phyloP scores from a whole-genome alignment of 495 filamentous ascomycete species.

The Aspergillus nidulans region DNA sequence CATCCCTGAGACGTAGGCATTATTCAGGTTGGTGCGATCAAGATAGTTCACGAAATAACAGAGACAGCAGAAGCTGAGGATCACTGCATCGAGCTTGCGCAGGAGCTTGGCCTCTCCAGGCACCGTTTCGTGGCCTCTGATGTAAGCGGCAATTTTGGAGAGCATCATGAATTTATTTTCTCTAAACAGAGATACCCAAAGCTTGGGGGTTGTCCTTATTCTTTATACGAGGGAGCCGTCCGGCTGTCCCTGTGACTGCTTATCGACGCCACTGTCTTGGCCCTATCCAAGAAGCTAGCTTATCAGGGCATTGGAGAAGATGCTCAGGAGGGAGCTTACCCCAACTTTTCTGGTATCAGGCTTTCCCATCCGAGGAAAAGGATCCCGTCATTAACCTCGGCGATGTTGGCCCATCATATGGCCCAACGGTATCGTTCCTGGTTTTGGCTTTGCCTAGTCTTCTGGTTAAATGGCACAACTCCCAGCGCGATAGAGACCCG shows the following conservation, averaged over 20 bases:
- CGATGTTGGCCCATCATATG: neutral
- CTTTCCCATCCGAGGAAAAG: neutral
- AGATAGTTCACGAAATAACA: slow-evolving; percentile 52
- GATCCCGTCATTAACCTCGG: neutral
- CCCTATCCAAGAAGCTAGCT: neutral
- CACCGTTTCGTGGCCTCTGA: neutral
- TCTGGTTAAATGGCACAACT: too few species aligned
- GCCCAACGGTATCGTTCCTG: neutral
- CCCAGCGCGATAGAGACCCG: too few species aligned
- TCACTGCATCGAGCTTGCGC: slow-evolving; percentile 53
- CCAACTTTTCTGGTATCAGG: neutral
- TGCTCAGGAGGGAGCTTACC: neutral
- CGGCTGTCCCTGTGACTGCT: neutral
- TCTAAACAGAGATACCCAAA: neutral
- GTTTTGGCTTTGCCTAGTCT: neutral
- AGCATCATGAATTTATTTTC: neutral
- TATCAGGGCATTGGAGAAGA: neutral
- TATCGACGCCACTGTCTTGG: neutral
- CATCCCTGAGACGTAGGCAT: slow-evolving; percentile 66
- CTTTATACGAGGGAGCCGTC: neutral
- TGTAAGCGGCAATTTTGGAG: slow-evolving; percentile 4
- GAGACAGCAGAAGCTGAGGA: slow-evolving; percentile 60
- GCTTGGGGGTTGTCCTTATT: neutral
- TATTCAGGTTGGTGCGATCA: slow-evolving; percentile 55
- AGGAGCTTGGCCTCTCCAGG: slow-evolving; percentile 21